These are phyloP conservation scores for Scopulariopsis brevicaulis DNA, from an alignment of 2,329 filamentous ascomycete genomes.

Conservation along the genomic window DNA sequence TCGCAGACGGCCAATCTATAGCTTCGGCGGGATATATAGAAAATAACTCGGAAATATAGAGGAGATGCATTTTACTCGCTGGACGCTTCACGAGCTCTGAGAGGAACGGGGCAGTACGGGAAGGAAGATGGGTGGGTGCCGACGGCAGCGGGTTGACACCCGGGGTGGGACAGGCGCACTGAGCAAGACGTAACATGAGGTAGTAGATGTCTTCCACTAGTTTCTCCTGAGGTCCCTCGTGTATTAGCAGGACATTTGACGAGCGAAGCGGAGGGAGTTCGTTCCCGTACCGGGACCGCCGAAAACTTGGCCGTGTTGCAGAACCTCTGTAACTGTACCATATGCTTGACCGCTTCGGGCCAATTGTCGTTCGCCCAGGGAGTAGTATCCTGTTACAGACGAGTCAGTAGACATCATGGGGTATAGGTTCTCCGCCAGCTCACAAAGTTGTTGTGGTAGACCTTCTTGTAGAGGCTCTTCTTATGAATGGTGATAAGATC, in stretches of 20 bases:
- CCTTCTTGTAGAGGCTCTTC: neutral
- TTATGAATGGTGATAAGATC: neutral
- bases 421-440: neutral
- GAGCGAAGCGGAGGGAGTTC: neutral
- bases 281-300: too few relatives aligned
- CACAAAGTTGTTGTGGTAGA: neutral
- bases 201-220: conserved; percentile 23
- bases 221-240: neutral
- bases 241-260: neutral
- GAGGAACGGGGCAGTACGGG: conserved; percentile 35
- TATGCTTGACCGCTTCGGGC: too few relatives aligned
- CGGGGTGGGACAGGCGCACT: conserved; percentile 23
- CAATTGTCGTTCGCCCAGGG: too few relatives aligned
- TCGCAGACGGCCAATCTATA: conserved; percentile 30
- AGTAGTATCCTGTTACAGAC: too few relatives aligned
- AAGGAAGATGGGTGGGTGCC: conserved; percentile 25
- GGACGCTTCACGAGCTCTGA: conserved; percentile 26
- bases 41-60: conserved; percentile 52
- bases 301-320: too few relatives aligned
- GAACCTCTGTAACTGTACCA: too few relatives aligned
- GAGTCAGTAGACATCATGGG: neutral
- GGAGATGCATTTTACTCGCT: conserved; percentile 45
- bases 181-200: conserved; percentile 32
- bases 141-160: conserved; percentile 16
- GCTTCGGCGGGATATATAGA: conserved; percentile 25